phyloP scores from a whole-genome alignment of 129 eudicot species.

The Artemisia argyi region DNA sequence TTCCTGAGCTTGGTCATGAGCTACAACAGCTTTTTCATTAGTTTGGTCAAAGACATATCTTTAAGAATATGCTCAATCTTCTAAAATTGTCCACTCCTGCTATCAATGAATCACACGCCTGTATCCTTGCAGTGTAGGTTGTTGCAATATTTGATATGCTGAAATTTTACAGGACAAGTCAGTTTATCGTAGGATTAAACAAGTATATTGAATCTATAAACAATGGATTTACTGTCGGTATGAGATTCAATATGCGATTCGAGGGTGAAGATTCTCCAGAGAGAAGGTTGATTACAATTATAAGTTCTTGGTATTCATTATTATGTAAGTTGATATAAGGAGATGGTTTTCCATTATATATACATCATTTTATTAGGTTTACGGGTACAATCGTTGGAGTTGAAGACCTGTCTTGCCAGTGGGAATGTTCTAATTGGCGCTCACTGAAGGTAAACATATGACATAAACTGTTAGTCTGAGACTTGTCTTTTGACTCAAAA shows the following conservation, averaged over 20 bases:
- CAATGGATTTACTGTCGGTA: slow-evolving; percentile 59
- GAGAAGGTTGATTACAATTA: slow-evolving; percentile 54
- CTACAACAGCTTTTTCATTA: neutral
- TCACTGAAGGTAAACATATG: slow-evolving; percentile 58
- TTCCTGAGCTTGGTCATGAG: neutral
- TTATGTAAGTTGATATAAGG: slow-evolving; percentile 7
- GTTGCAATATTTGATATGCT: neutral
- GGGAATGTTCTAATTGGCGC: slow-evolving; percentile 83
- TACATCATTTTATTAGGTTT: slow-evolving; percentile 49
- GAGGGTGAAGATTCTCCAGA: slow-evolving; percentile 97
- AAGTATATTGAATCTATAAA: slow-evolving; percentile 77
- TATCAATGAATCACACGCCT: too few species aligned
- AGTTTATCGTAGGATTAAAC: slow-evolving; percentile 82
- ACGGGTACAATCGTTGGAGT: slow-evolving; percentile 73
- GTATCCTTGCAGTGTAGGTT: too few species aligned
- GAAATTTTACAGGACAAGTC: slow-evolving; percentile 65
- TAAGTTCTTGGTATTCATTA: neutral
- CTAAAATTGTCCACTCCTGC: too few species aligned
- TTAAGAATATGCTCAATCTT: too few species aligned
- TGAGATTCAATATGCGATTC: slow-evolving; percentile 84
- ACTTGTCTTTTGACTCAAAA: slow-evolving; percentile 5
- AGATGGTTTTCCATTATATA: neutral
- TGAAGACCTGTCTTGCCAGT: slow-evolving; percentile 65
- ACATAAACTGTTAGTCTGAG: slow-evolving; percentile 3
- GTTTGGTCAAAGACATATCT: neutral